Conservation (phyloP, 2,329 filamentous ascomycete genomes). For the Verticillium albo-atrum region DNA sequence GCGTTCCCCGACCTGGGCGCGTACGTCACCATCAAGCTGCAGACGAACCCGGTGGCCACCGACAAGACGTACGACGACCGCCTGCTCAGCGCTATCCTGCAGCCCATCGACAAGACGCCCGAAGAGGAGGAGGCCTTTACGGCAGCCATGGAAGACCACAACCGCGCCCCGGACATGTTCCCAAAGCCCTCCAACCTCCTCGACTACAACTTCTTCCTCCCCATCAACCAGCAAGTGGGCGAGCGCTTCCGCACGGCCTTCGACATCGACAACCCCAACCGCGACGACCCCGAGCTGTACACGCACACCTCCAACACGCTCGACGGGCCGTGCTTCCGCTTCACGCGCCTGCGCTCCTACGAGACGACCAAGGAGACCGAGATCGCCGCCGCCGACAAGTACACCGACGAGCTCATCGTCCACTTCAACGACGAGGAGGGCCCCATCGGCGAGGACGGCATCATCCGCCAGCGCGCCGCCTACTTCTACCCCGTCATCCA, state of each 20-base stretch:
- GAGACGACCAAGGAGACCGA: conserved; percentile 58
- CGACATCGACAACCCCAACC: conserved; percentile 50
- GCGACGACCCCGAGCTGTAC: conserved; percentile 51
- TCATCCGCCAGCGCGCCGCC: conserved; percentile 45
- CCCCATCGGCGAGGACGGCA: conserved; percentile 29
- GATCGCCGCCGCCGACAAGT: conserved; percentile 54
- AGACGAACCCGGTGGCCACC: conserved; percentile 56
- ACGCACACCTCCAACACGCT: conserved; percentile 41
- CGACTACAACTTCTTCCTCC: conserved; percentile 65
- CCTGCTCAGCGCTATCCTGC: conserved; percentile 56
- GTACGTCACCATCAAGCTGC: conserved; percentile 67
- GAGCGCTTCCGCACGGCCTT: conserved; percentile 57
- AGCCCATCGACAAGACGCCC: conserved; percentile 51
- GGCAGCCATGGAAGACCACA: conserved; percentile 46
- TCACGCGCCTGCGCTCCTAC: conserved; percentile 59
- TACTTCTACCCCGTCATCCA: conserved; percentile 69
- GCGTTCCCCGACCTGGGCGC: conserved; percentile 67
- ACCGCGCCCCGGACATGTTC: conserved; percentile 51
- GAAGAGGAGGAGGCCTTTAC: conserved; percentile 50
- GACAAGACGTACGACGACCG: conserved; percentile 53
- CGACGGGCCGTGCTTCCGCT: conserved; percentile 49
- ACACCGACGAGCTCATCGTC: conserved; percentile 59
- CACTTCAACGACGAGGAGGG: conserved; percentile 45
- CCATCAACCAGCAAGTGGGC: conserved; percentile 41
- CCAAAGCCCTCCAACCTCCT: conserved; percentile 54